phyloP scores from a whole-genome alignment of 106 monocot genomes.

The Agapanthus africanus region DNA sequence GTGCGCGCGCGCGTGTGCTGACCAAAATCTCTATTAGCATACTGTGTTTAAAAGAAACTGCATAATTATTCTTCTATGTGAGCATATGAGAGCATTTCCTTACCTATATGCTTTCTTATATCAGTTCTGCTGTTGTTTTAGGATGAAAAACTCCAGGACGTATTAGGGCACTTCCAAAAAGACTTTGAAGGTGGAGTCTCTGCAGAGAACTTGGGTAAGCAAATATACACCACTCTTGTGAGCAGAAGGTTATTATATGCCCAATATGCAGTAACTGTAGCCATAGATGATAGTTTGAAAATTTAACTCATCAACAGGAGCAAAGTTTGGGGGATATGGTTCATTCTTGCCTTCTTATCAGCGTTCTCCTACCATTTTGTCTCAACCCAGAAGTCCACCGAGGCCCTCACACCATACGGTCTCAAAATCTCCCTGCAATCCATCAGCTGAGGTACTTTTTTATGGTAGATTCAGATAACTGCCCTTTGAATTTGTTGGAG shows the following conservation, averaged over 20 bases:
- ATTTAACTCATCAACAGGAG: conserved; percentile 42
- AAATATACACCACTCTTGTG: background rate
- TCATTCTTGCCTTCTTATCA: conserved; percentile 80
- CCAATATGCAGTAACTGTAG: conserved; percentile 2
- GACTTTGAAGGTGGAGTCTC: conserved; percentile 76
- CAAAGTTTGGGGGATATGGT: conserved; percentile 89
- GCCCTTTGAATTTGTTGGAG: background rate
- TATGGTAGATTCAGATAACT: background rate
- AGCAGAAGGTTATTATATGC: background rate
- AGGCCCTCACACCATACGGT: conserved; percentile 17
- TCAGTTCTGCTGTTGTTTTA: conserved; percentile 16
- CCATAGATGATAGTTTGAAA: conserved; percentile 10
- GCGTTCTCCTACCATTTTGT: conserved; percentile 51
- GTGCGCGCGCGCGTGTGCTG: background rate
- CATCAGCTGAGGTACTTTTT: conserved; percentile 39
- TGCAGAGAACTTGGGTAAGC: conserved; percentile 84
- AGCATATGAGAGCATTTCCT: background rate
- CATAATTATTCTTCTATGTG: background rate
- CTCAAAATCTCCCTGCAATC: conserved; percentile 42
- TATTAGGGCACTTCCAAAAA: conserved; percentile 77
- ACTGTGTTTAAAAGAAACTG: background rate
- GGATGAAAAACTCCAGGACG: conserved; percentile 77
- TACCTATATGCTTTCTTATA: background rate
- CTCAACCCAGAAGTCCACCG: conserved; percentile 57
- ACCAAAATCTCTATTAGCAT: background rate